Evolutionary conservation across 2,329 filamentous ascomycete species (phyloP), one percentile per base, ranked within the genome.

Genomic region (Cercospora zeina): DNA sequence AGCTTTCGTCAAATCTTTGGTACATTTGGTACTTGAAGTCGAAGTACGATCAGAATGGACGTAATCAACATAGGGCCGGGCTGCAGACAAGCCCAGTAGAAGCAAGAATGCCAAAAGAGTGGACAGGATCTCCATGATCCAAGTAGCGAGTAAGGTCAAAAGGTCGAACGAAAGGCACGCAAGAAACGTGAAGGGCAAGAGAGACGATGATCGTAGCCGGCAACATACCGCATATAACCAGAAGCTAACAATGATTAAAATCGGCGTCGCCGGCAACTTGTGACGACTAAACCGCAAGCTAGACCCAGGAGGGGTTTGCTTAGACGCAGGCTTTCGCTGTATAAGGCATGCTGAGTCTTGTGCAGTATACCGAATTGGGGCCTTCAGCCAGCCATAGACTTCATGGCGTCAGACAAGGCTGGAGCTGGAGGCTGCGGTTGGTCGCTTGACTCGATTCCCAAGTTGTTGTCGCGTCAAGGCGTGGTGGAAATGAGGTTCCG

Each of bases 111-210:
- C 16, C 10, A 53, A 53, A 53, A 53, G 49, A 53, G 49, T 53
- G 49, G 49, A 53, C 49, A 53, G 49, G 49, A 53, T 53, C 49
- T 53, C 30, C 49, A 53, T 51, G 24, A 51, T 53, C 49, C 49
- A 27, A 11, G 16, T 30, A 53, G 27, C 49, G 49, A 21, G n/a
- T 21, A 16, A 34, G 16, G 49, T 34, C 31, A 34, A 53, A 19
- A n/a, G n/a, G 8, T 49, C 42, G 10, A 34, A 53, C 16, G 49
- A 34, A 34, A 33, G 49, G 49, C 49, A 53, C 30, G 30, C 30
- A 11, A 30, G 16, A 21, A 53, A 53, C 49, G 49, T 53, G 49
- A 53, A 53, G 49, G 31, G 49, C 49, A 53, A 53, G n/a, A 8
- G 7, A 10, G 7, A 53, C 31, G 49, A 53, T 34, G 49, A 53